Evolutionary conservation across 176 grass and related monocot genomes (phyloP).

Genomic region (Oropetium thomaeum): DNA sequence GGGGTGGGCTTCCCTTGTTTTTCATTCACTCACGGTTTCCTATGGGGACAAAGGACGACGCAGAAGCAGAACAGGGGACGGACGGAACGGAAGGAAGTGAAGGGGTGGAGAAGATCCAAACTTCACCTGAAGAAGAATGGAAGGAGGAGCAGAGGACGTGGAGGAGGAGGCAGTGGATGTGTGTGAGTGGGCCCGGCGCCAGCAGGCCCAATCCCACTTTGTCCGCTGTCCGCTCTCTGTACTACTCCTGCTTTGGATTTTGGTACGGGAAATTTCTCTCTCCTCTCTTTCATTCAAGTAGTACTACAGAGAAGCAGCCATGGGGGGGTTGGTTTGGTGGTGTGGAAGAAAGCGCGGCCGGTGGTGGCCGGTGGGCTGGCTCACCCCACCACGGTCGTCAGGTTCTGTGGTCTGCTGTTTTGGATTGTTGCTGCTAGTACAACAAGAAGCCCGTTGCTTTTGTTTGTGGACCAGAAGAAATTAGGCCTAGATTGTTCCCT

Average conservation of each 20-base stretch:
- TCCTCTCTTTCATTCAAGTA: neutral
- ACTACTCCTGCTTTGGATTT: neutral
- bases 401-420: neutral
- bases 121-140: neutral
- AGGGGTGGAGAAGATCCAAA: too few relatives aligned
- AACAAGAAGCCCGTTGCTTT: too few relatives aligned
- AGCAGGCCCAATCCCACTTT: conserved; percentile 27
- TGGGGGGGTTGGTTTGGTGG: too few relatives aligned
- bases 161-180: neutral
- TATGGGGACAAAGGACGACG: conserved; percentile 8
- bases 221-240: neutral
- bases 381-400: neutral
- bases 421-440: neutral
- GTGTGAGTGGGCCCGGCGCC: conserved; percentile 3
- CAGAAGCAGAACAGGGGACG: too few relatives aligned
- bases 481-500: neutral
- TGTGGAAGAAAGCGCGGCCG: neutral
- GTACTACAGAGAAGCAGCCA: too few relatives aligned
- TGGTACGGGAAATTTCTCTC: too few relatives aligned
- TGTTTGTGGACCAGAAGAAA: neutral
- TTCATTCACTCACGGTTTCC: conserved; percentile 33
- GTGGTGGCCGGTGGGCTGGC: neutral
- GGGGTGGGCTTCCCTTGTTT: neutral
- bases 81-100: conserved; percentile 2
- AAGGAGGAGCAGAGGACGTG: neutral